Base-by-base conservation (phyloP, 768 basidiomycete species). In the Hericium alpestre region DNA sequence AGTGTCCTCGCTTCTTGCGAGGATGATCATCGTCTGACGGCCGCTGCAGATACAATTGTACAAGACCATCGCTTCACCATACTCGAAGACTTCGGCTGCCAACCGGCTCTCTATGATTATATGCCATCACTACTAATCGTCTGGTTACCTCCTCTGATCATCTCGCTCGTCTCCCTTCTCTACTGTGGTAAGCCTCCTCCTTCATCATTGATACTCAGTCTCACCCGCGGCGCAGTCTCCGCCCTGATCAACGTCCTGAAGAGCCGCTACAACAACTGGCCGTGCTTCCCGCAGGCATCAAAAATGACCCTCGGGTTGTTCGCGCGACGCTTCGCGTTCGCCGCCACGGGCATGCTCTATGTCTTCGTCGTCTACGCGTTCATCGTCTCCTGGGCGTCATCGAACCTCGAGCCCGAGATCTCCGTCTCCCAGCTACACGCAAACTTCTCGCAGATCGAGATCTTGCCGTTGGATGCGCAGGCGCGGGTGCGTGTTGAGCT, bases 81-180 rank as follows among this genome's bases (percentile, higher is more conserved):
- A 56, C 27, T 61, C 13, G 40, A 60, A 47, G 53, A 58, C 50
- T 23, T 61, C 22, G 62, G 62, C 60, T 63, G 62, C 56, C 62
- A 61, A 49, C 55, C 57, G 2, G 59, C 60, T 8, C 55, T 63
- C 25, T 51, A 61, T 23, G 37, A 58, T 55, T 63, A 57, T 20
- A 27, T 61, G 16, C 60, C 50, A n/a, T 57, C 53, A 10, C 47
- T 63, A 16, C 48, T 63, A 25, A 39, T 63, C 11, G 62, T 61
- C 18, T 63, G 62, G 62, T n/a, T 59, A 39, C 60, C 60, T 15
- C 62, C 62, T 8, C 55, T 63, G 22, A 51, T 58, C 41, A 51
- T 57, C 46, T 63, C 60, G 25, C 22, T 50, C 10, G 47, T 61
- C 13, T 49, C 60, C 9, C 48, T 53, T 3, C 22, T 58, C n/a